These are phyloP conservation scores for Podospora pseudoanserina DNA, from an alignment of 495 filamentous ascomycete species.

Conservation along the genomic window DNA sequence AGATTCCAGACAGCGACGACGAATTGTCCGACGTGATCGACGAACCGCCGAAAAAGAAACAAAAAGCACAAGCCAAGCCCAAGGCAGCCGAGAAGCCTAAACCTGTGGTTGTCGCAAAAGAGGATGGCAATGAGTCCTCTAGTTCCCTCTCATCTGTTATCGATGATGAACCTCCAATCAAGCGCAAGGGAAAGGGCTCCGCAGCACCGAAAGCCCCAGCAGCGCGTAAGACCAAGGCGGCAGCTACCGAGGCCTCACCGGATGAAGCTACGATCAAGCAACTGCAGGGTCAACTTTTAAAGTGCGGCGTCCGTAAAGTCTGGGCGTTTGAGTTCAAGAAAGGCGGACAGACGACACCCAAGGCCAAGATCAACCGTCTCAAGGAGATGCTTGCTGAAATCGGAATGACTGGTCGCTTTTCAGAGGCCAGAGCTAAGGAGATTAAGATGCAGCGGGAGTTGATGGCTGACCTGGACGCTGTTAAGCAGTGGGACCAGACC, in stretches of 20 bases:
- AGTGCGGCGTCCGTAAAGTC: slow-evolving; percentile 91
- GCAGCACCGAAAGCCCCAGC: slow-evolving; percentile 26
- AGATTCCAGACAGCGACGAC: slow-evolving; percentile 49
- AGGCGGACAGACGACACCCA: slow-evolving; percentile 55
- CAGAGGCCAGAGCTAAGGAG: slow-evolving; percentile 72
- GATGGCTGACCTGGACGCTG: slow-evolving; percentile 72
- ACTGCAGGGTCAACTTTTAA: slow-evolving; percentile 81
- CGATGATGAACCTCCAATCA: slow-evolving; percentile 26
- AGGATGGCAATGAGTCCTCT: slow-evolving; percentile 39
- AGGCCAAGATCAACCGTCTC: slow-evolving; percentile 80
- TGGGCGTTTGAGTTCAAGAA: slow-evolving; percentile 83
- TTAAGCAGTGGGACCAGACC: slow-evolving; percentile 69
- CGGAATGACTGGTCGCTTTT: slow-evolving; percentile 87
- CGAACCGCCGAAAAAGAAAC: slow-evolving; percentile 47
- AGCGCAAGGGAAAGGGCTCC: slow-evolving; percentile 29
- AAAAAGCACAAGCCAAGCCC: slow-evolving; percentile 25
- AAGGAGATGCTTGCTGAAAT: slow-evolving; percentile 69
- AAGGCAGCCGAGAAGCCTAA: slow-evolving; percentile 10
- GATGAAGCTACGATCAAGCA: slow-evolving; percentile 81
- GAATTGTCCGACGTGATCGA: slow-evolving; percentile 67
- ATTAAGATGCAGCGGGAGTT: slow-evolving; percentile 85
- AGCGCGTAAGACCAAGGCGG: slow-evolving; percentile 25
- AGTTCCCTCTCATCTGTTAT: slow-evolving; percentile 79
- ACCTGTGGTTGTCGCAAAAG: slow-evolving; percentile 27
- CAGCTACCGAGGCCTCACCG: slow-evolving; percentile 51